Base-by-base conservation (phyloP, 495 filamentous ascomycete genomes). In the Pyronema domesticum region DNA sequence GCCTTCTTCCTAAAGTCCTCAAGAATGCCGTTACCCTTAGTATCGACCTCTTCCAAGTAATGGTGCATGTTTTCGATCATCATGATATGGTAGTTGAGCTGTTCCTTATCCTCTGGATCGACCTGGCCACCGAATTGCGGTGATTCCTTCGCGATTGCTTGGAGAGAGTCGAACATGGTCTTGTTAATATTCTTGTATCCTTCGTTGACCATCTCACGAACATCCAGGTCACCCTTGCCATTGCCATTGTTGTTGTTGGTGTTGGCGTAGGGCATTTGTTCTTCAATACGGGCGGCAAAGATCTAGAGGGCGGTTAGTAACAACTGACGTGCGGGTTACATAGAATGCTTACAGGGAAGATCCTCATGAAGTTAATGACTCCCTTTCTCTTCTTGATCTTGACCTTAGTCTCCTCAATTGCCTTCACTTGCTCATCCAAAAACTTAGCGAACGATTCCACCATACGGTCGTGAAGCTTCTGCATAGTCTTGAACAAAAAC, bases 41-140 rank as follows among this genome's bases (percentile, higher is more conserved):
- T 72, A 58, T 91, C 83, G 8, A 94, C 80, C 65, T 95, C 89
- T 60, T 95, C 88, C 8, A 89, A 71, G 67, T 89, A 95, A 66
- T 95, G 88, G 65, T 95, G 91, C 89, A 95, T 95, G 65, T 96
- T 96, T 67, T 96, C 89, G 56, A 96, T 95, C 35, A 96, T 76
- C 47, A 95, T 76, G 61, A 96, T 94, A 66, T 95, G 88, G 69
- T 94, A 94, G 66, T 96, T 95, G 17, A 96, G 74, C 13, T 84
- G 80, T 65, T 94, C 89, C 68, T 96, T 96, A 65, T 96, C 89
- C 61, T 96, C 89, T 3, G 80, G 76, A 60, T 85, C 81, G 14
- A 77, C 73, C 19, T 58, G 58, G n/a, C 72, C 56, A 23, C 60
- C 48, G 5, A 68, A 81, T 3, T 79, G 75, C 0, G 89, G 89